Base-by-base conservation (phyloP, 208 protist genomes). In the Acanthamoeba culbertsoni region DNA sequence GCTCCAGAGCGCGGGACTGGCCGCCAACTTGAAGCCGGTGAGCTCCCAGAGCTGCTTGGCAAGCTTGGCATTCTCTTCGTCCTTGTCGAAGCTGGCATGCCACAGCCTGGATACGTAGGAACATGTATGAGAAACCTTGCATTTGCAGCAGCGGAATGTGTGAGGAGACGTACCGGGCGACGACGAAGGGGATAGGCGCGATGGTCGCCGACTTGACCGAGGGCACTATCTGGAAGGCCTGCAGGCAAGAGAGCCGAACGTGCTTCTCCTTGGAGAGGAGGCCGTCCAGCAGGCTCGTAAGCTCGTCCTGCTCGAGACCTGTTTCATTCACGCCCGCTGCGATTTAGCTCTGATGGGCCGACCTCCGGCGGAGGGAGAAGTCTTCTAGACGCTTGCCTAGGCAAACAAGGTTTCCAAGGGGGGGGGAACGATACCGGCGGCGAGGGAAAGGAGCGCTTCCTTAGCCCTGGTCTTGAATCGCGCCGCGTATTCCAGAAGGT, bases 401-500 rank as follows among this genome's bases (percentile, higher is more conserved):
- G 10, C 20, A 0, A 31, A 26, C 14, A 16, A 77, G 31, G 7
- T 43, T 28, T 77, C 2, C 26, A 40, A n/a, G 2, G 33, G 31
- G 1, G 68, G 33, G 31, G 68, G 65, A 23, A 4, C 28, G 65
- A n/a, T 75, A n/a, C 26, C 37, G 46, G 79, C 46, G 43, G 79
- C 79, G 46, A 88, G 55, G 79, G 46, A 33, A 45, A 88, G 55
- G 46, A 88, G 79, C 51, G 79, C 79, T 62, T 88, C 79, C 79
- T 65, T 88, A 62, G 79, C 79, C 46, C 79, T 88, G 79, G 31
- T 45, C 55, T 88, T 88, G 55, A 88, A 88, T 57, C 79, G 46
- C 55, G 79, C 51, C 31, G 79, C 79, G 42, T 62, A 63, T 31
- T 88, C 79, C 35, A 88, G 48, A 23, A 65, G 79, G 79, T 91